Evolutionary conservation across 106 monocot species (phyloP).

Genomic region (Amphibolis antarctica): DNA sequence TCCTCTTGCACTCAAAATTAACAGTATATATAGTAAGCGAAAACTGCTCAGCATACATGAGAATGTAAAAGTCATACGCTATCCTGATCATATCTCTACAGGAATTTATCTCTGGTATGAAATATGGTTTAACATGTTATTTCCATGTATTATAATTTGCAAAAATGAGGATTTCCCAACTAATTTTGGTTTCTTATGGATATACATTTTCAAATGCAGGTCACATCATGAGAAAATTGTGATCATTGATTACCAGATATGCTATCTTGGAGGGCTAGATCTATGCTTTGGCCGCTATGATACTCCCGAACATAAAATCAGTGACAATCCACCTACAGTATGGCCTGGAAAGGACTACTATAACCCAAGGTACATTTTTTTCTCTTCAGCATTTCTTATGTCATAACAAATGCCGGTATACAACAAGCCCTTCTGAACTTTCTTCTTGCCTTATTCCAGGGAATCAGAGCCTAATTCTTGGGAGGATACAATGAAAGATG

Average conservation of each 20-base stretch:
- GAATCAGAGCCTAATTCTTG: constrained; percentile 99
- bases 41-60: constrained; percentile 85
- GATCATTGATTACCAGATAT: constrained; percentile 78
- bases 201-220: constrained; percentile 26
- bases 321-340: constrained; percentile 55
- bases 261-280: constrained; percentile 93
- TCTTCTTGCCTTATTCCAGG: constrained; percentile 19
- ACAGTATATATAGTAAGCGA: constrained; percentile 80
- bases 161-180: neutral
- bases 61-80: constrained; percentile 97
- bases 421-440: too few species aligned
- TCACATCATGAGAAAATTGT: constrained; percentile 99
- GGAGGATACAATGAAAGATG: constrained; percentile 96
- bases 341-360: constrained; percentile 99
- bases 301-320: constrained; percentile 56
- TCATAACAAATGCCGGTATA: neutral
- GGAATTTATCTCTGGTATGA: constrained; percentile 91
- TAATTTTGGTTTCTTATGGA: neutral
- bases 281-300: constrained; percentile 99
- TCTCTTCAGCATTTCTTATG: neutral
- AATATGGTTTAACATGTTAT: neutral
- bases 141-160: neutral
- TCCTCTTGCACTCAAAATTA: constrained; percentile 86
- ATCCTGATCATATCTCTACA: constrained; percentile 87
- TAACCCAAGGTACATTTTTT: constrained; percentile 70